Base-by-base conservation (phyloP, 768 basidiomycete species). In the Dentipellis sp. region DNA sequence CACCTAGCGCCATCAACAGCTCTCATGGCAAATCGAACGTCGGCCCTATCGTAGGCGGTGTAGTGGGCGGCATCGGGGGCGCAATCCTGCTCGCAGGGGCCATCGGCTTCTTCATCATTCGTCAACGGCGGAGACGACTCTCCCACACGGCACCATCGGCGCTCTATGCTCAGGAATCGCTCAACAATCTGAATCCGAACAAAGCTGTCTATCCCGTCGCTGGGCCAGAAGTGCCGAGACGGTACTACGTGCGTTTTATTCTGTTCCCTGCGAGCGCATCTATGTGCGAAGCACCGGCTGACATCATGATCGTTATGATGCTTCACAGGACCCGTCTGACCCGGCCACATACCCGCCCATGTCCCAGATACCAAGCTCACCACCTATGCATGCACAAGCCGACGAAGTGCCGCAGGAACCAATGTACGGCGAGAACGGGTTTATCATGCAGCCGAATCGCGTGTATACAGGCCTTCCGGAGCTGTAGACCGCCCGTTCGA, bases 21-120 rank as follows among this genome's bases (percentile, higher is more conserved):
- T 19, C 48, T 2, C 17, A 35, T 11, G 10, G 48, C 23, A 49
- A 10, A 19, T 58, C 58, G 17, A 69, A 79, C 60, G 74, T 78
- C 2, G 83, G 82, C 2, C 80, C 80, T 19, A 84, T 86, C 42
- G 81, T 78, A 0, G 84, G 84, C 39, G 84, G 85, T n/a, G 78
- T 80, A 4, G 72, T 83, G 5, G 81, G 81, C 3, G 81, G 77
- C 11, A 56, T 85, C 0, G 72, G 78, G 21, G 72, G 66, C n/a
- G 56, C 79, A 19, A 75, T 72, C 9, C 58, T 77, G 46, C 67
- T 83, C 14, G 73, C 62, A 3, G 76, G 66, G 1, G 59, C 62
- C 7, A 45, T 68, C 6, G 62, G 75, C 53, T 23, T 50, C 29
- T 22, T 50, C 48, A 16, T 50, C 22, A 83, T 76, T 72, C 72